Base-by-base conservation (phyloP, 257 asterid species). In the Penstemon davidsonii region DNA sequence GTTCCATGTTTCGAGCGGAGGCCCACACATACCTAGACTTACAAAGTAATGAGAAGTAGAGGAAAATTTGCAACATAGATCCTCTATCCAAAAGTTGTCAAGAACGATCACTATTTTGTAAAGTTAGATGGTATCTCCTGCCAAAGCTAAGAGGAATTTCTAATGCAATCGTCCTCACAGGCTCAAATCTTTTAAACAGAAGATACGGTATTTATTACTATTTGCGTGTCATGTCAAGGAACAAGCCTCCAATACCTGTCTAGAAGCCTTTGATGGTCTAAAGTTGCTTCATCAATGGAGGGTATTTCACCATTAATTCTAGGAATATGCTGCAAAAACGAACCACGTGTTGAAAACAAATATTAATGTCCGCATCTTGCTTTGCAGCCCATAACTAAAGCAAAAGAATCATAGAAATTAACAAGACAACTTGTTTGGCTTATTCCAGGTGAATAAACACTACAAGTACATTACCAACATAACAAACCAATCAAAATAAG, bases 221-320 rank as follows among this genome's bases (percentile, higher is more conserved):
- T 33, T 60, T 44, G 8, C 62, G 49, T 67, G 39, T 72, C 58
- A 57, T 9, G 36, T 11, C 55, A 63, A 11, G 45, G 69, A 55
- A 70, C 67, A 55, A 59, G 66, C 46, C 53, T 46, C 38, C 55
- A 65, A 71, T 85, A 93, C 99, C 99, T 86, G 77, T 85, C 86
- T 55, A 88, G 84, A 76, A 93, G 97, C 83, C 97, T 87, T 80
- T 88, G 96, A 85, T 88, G 97, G 80, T 90, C 99, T 72, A 83
- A 78, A 75, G 91, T 88, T 76, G 99, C 96, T 80, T 84, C 95
- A 72, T 93, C 96, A 49, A 87, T 41, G 8, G 99, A 90, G 33
- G 99, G 97, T 76, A 90, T 90, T 76, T 90, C 97, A 40, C 99
- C 99, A 66, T 93, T 93, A 64, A 85, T 93, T 83, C 77, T 86